A percentile compares a stretch with the other conserved stretches of the same genome.
Conservation (phyloP, 2,329 filamentous ascomycete species). For the Diaporthe eres region DNA sequence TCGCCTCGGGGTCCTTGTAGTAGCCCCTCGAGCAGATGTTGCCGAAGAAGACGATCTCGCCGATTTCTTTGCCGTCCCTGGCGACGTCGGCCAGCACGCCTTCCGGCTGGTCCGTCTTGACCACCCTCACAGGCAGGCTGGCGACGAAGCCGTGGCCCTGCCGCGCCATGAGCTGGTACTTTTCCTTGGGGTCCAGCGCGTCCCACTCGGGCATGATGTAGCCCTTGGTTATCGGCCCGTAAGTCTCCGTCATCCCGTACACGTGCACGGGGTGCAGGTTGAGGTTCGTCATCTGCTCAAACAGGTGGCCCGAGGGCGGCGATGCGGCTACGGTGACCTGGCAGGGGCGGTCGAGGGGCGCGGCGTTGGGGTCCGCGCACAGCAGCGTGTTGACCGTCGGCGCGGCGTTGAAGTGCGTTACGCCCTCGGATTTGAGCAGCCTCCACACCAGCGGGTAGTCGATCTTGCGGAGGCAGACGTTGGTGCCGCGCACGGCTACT, state of each 20-base stretch:
- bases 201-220: slow-evolving; percentile 92
- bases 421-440: slow-evolving; percentile 84
- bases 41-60: slow-evolving; percentile 80
- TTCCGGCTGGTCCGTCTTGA: slow-evolving; percentile 82
- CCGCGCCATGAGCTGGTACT: slow-evolving; percentile 90
- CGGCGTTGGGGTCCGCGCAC: slow-evolving; percentile 83
- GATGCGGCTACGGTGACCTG: slow-evolving; percentile 93
- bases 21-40: slow-evolving; percentile 96
- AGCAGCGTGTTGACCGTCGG: slow-evolving; percentile 97
- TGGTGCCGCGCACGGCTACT: slow-evolving; percentile 93
- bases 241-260: slow-evolving; percentile 91
- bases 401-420: slow-evolving; percentile 96
- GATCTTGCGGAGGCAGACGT: slow-evolving; percentile 94
- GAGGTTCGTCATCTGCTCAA: slow-evolving; percentile 86
- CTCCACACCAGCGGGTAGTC: slow-evolving; percentile 95
- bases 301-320: slow-evolving; percentile 90
- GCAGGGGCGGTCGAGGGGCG: slow-evolving; percentile 77
- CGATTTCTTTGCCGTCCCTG: slow-evolving; percentile 64
- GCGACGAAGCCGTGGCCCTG: slow-evolving; percentile 95
- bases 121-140: slow-evolving; percentile 83
- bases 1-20: slow-evolving; percentile 90
- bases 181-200: slow-evolving; percentile 78
- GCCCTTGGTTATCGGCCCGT: slow-evolving; percentile 95
- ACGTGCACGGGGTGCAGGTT: slow-evolving; percentile 95
- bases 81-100: slow-evolving; percentile 71